Base-by-base conservation (phyloP, 2,329 filamentous ascomycete species). In the Colletotrichum tropicicola region DNA sequence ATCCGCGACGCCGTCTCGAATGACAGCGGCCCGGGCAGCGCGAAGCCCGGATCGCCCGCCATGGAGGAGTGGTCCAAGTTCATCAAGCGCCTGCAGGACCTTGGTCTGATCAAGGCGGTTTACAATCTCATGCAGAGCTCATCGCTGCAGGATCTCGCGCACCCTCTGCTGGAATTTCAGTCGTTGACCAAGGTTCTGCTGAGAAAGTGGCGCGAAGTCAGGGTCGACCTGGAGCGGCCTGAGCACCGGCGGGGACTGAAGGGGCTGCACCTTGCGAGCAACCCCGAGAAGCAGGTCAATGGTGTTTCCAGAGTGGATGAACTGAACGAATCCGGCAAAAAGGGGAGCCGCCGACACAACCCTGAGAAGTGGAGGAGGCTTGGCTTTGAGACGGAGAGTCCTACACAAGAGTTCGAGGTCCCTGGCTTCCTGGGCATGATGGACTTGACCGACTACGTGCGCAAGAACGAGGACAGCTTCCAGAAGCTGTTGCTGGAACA, bases 391-490 rank as follows among this genome's bases (percentile, higher is more conserved):
- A 91, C 92, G 0, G 96, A 99, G 77, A 94, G 88, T 70, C 96
- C 96, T 4, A 90, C 90, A 0, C 85, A 86, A 71, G 96, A 99
- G 71, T 98, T 99, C 73, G 90, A 93, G 19, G 83, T 88, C 39
- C 91, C 92, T 27, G 96, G 96, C 0, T 98, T 94, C 75, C 79
- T 99, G 57, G 96, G 96, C 27, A 93, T 99, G 88, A 98, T 99
- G 94, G 96, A 99, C 76, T 79, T 99, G 72, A 93, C 94, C 2
- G 94, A 98, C 77, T 99, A 93, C 75, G 93, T 97, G 51, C 88
- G 92, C 73, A 97, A 94, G 74, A 91, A 97, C 73, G 93, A 97
- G 75, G 94, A 98, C 74, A 89, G 89, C 10, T 98, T 97, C 71
- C 94, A 97, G 75, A 98, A 97, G 79, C 84, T 97, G 70, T 80